Percentiles rank a stretch among this genome's conserved stretches.
Evolutionary conservation across 176 grass and related monocot genomes (phyloP).

Genomic region (Echinochloa phyllopogon): DNA sequence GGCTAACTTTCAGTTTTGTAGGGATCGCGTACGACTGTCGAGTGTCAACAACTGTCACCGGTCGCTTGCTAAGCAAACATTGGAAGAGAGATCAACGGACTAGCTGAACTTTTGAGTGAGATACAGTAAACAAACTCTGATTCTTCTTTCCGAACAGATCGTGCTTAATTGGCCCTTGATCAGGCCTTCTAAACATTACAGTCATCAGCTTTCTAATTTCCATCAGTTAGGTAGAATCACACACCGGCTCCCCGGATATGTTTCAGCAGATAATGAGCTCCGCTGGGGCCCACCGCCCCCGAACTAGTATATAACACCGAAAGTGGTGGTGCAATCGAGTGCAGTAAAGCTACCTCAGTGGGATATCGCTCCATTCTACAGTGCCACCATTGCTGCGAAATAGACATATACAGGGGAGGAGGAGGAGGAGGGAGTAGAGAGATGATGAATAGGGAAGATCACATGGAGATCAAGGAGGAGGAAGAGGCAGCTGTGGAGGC

Average conservation of each 20-base stretch:
- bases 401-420: not conserved
- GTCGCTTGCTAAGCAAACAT: not conserved
- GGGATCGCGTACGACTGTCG: constrained; percentile 25
- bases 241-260: constrained; percentile 15
- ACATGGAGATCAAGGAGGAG: constrained; percentile 24
- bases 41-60: not conserved
- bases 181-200: not conserved
- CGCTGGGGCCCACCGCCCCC: constrained; percentile 22
- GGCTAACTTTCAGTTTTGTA: constrained; percentile 18
- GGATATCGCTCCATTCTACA: constrained; percentile 17
- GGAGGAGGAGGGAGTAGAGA: not conserved
- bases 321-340: constrained; percentile 51
- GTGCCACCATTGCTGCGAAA: constrained; percentile 11
- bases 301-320: constrained; percentile 33
- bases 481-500: not conserved
- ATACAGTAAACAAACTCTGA: not conserved
- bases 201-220: constrained; percentile 16
- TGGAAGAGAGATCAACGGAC: not conserved
- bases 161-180: constrained; percentile 30
- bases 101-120: not conserved
- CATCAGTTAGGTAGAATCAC: constrained; percentile 27
- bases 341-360: constrained; percentile 22
- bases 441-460: constrained; percentile 23
- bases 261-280: constrained; percentile 33
- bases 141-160: not conserved